A percentile compares a stretch with the other conserved stretches of the same genome.
Conservation (phyloP, 2,329 filamentous ascomycete species). For the Alternaria metachromatica region DNA sequence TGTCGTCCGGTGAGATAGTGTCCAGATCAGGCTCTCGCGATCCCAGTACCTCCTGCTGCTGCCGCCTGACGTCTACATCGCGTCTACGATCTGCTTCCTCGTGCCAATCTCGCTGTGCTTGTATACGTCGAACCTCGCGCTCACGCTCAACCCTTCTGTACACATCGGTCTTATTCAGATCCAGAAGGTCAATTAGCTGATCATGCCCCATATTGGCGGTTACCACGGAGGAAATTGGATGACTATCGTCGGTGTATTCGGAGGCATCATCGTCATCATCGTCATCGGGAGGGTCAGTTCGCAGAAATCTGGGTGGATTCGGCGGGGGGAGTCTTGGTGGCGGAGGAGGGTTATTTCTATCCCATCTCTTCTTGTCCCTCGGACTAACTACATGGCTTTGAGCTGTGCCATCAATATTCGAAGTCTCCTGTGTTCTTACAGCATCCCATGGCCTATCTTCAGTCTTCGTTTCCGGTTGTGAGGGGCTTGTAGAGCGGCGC, state of each 20-base stretch:
- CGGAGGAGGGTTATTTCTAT: background rate
- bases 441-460: background rate
- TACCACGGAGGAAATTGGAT: background rate
- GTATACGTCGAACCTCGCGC: background rate
- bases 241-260: background rate
- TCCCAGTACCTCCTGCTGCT: background rate
- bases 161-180: background rate
- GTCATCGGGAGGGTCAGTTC: background rate
- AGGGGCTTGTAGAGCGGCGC: background rate
- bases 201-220: background rate
- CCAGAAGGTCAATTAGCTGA: background rate
- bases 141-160: slow-evolving; percentile 3
- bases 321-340: background rate
- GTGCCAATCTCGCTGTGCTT: background rate
- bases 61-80: background rate
- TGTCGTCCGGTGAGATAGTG: background rate
- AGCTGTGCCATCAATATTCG: background rate
- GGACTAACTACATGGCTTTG: background rate
- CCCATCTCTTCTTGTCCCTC: slow-evolving; percentile 4
- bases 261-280: background rate
- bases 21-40: background rate
- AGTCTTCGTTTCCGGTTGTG: background rate
- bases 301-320: background rate
- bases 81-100: background rate
- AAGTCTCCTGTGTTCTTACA: background rate